A percentile compares a stretch with the other conserved stretches of the same genome.
Evolutionary conservation across 2,329 filamentous ascomycete species (phyloP).

Genomic region (Mycosphaerella arachidis): DNA sequence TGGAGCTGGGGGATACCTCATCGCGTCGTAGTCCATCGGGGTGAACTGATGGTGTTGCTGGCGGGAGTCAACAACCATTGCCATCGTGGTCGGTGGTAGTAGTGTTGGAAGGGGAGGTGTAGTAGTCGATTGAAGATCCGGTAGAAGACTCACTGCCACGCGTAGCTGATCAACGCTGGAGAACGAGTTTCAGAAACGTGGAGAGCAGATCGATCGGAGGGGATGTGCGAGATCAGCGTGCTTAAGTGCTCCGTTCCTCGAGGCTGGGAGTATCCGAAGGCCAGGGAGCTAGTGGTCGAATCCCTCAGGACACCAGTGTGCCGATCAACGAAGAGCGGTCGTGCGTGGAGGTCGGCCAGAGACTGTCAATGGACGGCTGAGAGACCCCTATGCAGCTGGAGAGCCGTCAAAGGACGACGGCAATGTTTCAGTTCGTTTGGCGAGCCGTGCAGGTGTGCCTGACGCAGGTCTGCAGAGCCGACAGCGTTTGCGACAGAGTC

Average conservation of each 20-base stretch:
- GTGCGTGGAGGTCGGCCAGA: slow-evolving; percentile 18
- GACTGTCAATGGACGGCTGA: slow-evolving; percentile 24
- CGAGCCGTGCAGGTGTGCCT: neutral
- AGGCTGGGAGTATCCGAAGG: slow-evolving; percentile 25
- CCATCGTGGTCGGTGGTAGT: slow-evolving; percentile 55
- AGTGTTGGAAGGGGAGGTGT: slow-evolving; percentile 15
- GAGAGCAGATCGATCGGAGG: slow-evolving; percentile 44
- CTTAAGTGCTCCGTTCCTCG: slow-evolving; percentile 33
- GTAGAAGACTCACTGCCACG: slow-evolving; percentile 11
- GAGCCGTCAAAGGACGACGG: slow-evolving; percentile 17
- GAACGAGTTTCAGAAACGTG: slow-evolving; percentile 39
- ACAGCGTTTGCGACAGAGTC: slow-evolving; percentile 1
- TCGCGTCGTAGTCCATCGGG: slow-evolving; percentile 74
- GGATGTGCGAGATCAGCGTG: slow-evolving; percentile 48
- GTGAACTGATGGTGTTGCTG: slow-evolving; percentile 67
- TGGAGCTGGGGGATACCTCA: slow-evolving; percentile 62
- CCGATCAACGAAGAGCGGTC: slow-evolving; percentile 15
- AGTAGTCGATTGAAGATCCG: slow-evolving; percentile 10
- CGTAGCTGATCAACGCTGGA: slow-evolving; percentile 26
- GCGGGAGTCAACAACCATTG: slow-evolving; percentile 89
- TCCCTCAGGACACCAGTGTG: slow-evolving; percentile 12
- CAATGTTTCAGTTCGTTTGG: slow-evolving; percentile 20
- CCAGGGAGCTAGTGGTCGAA: slow-evolving; percentile 10
- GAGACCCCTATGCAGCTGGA: slow-evolving; percentile 26
- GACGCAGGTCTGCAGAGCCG: neutral